Base-by-base conservation (phyloP, 2,329 filamentous ascomycete species). In the Bimuria novae-zelandiae region DNA sequence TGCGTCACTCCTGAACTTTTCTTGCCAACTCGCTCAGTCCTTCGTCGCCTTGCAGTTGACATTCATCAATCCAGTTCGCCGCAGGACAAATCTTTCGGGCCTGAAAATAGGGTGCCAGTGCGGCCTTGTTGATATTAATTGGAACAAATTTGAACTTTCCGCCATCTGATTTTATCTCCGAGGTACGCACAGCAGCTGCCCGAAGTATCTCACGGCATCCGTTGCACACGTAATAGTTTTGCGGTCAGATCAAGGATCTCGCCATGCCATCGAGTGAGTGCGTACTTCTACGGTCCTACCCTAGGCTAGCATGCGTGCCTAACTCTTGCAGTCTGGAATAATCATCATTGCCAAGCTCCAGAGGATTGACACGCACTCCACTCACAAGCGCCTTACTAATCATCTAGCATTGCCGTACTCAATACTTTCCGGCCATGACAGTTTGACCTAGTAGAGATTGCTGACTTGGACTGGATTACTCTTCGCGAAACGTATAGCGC, bases 401-500 rank as follows among this genome's bases (percentile, higher is more conserved):
- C 56, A 35, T 50, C 57, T 55, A 60, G 54, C 51, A 59, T 52
- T 51, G 55, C 48, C 33, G 39, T 47, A 43, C n/a, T 49, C n/a
- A 23, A 44, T 47, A 48, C 50, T 25, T 42, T 52, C 55, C 41
- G 33, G 50, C 39, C 43, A 57, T 59, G 41, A 30, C 49, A 44
- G 19, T 48, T 45, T 33, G 51, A 25, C 48, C 44, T 43, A 41
- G 46, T 50, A 44, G 49, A 56, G 44, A 53, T 49, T 57, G 58
- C 52, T 61, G 60, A 57, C 54, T 49, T 48, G 42, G 16, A 35
- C 54, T 52, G 41, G 27, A 46, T 21, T 42, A 55, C 51, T 44
- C 55, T 46, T 55, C 50, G 51, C 39, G 35, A 60, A 54, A 51
- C 62, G 63, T 51, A 69, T 70, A 65, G 67, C 64, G 62, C 56